Evolutionary conservation across 371 early-diverging fungal genomes (phyloP).

Genomic region (Mucor lusitanicus): DNA sequence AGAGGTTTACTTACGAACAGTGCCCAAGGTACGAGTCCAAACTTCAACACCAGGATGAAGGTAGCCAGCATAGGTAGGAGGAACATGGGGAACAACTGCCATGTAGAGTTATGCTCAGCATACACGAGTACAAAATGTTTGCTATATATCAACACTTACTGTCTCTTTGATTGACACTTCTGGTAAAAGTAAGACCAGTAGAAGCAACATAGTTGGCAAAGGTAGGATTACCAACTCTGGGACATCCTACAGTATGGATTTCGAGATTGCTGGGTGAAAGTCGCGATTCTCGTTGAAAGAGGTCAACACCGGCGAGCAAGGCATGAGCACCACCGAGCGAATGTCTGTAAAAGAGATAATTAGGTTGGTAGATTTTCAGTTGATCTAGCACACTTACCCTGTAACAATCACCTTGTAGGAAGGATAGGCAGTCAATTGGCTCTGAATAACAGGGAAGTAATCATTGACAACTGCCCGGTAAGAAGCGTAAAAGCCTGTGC

Average conservation of each 20-base stretch:
- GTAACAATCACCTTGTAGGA: slow-evolving; percentile 22
- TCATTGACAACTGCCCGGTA: slow-evolving; percentile 2
- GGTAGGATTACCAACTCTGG: slow-evolving; percentile 28
- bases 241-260: slow-evolving; percentile 23
- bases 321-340: slow-evolving; percentile 33
- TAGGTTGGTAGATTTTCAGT: not conserved
- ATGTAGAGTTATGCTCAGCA: too few relatives aligned
- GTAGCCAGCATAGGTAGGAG: slow-evolving; percentile 26
- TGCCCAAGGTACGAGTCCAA: slow-evolving; percentile 16
- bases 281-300: slow-evolving; percentile 19
- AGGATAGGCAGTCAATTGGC: slow-evolving; percentile 19
- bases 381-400: slow-evolving; percentile 7
- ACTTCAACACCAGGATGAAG: slow-evolving; percentile 33
- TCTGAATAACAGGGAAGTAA: slow-evolving; percentile 16
- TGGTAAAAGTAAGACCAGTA: slow-evolving; percentile 17
- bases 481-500: slow-evolving; percentile 20
- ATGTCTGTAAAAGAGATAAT: not conserved
- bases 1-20: slow-evolving; percentile 23
- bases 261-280: slow-evolving; percentile 11
- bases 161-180: slow-evolving; percentile 27
- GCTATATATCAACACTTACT: too few relatives aligned
- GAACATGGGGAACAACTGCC: slow-evolving; percentile 33
- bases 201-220: slow-evolving; percentile 30
- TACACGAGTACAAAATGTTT: too few relatives aligned
- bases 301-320: slow-evolving; percentile 19